Percentiles rank a stretch among this genome's conserved stretches.
Conservation (phyloP, 1,284 basidiomycete genomes). For the Cryptococcus hybrid region DNA sequence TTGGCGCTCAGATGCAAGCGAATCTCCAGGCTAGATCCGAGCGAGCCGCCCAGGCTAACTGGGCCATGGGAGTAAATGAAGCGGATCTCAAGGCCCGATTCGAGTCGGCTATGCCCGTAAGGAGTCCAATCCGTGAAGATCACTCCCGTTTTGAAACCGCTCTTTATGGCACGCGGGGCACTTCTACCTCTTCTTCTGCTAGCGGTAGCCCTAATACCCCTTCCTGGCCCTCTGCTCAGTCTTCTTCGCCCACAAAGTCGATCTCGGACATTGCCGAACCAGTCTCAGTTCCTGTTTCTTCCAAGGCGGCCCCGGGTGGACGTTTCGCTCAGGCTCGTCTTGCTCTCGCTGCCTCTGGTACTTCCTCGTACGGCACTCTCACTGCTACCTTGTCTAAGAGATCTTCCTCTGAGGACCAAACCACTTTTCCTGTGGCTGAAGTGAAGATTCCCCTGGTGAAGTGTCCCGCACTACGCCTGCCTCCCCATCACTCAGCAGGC, state of each 20-base stretch:
- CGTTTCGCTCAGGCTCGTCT: slow-evolving; percentile 36
- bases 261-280: neutral
- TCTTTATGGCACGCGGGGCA: neutral
- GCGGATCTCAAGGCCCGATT: slow-evolving; percentile 28
- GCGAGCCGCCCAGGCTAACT: slow-evolving; percentile 4
- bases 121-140: slow-evolving; percentile 4
- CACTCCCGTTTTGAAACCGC: slow-evolving; percentile 3
- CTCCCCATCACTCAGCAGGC: neutral
- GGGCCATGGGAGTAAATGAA: slow-evolving; percentile 18
- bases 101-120: slow-evolving; percentile 19
- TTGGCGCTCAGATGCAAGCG: slow-evolving; percentile 30
- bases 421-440: neutral
- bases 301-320: slow-evolving; percentile 16
- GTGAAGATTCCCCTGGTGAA: neutral
- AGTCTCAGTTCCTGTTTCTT: neutral
- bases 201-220: slow-evolving; percentile 10
- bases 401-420: neutral
- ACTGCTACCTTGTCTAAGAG: slow-evolving; percentile 7
- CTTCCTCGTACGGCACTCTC: slow-evolving; percentile 11
- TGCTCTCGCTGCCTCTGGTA: slow-evolving; percentile 16
- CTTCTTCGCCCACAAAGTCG: slow-evolving; percentile 15
- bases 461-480: neutral
- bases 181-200: neutral
- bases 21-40: slow-evolving; percentile 15
- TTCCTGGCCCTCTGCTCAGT: slow-evolving; percentile 10